phyloP scores from a whole-genome alignment of 768 basidiomycete genomes.

The Tulasnella sp. region DNA sequence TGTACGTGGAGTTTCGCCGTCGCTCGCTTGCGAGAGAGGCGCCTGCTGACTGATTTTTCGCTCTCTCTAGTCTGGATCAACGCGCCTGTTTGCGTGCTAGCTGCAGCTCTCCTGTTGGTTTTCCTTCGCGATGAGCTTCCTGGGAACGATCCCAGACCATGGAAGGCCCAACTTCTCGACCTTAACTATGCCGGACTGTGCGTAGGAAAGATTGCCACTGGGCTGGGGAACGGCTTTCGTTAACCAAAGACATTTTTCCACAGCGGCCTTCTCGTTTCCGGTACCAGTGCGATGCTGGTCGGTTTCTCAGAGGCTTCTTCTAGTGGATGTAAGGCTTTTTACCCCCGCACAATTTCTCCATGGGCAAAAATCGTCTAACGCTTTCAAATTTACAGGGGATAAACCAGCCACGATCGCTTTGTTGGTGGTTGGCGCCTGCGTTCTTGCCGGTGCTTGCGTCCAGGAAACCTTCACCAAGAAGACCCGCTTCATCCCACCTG shows the following conservation, averaged over 20 bases:
- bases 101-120: constrained; percentile 51
- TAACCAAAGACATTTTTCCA: no score
- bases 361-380: no score
- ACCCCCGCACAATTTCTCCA: not conserved
- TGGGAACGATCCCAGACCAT: not conserved
- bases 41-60: constrained; percentile 30
- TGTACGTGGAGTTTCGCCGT: constrained; percentile 53
- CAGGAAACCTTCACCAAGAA: constrained; percentile 47
- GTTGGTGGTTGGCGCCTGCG: constrained; percentile 51
- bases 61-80: constrained; percentile 67
- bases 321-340: constrained; percentile 56
- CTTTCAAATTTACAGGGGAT: constrained; percentile 51
- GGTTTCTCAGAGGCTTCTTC: constrained; percentile 74
- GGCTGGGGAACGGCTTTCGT: no score
- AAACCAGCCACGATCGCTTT: constrained; percentile 57
- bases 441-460: constrained; percentile 56
- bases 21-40: constrained; percentile 21
- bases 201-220: constrained; percentile 36
- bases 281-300: constrained; percentile 67
- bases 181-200: constrained; percentile 81
- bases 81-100: constrained; percentile 64
- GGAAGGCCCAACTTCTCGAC: constrained; percentile 43
- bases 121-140: constrained; percentile 48
- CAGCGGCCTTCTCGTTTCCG: constrained; percentile 69
- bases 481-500: constrained; percentile 13